These are phyloP conservation scores for Brassica carinata DNA, from an alignment of 345 rosid genomes.

Conservation along the genomic window DNA sequence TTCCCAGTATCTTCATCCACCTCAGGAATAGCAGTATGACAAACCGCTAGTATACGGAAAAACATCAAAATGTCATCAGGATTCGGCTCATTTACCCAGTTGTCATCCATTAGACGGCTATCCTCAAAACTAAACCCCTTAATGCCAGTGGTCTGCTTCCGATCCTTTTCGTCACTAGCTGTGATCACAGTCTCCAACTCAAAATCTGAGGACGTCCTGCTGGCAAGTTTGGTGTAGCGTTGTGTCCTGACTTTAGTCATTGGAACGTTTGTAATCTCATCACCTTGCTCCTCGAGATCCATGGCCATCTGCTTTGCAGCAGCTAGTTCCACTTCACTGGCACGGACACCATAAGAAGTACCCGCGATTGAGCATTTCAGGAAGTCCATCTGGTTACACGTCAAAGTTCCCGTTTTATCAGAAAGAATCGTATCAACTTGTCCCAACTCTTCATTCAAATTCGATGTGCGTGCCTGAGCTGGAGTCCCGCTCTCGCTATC, in stretches of 20 bases:
- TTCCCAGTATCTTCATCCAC: conserved; percentile 51
- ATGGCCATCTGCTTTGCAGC: conserved; percentile 57
- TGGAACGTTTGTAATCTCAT: conserved; percentile 11
- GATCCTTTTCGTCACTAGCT: conserved; percentile 50
- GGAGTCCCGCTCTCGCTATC: conserved; percentile 61
- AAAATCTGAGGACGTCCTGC: conserved; percentile 52
- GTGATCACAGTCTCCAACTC: conserved; percentile 80
- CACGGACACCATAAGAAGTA: conserved; percentile 55
- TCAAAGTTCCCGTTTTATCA: conserved; percentile 85
- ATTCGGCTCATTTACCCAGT: conserved; percentile 53
- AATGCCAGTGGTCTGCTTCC: conserved; percentile 17
- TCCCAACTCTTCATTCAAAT: conserved; percentile 77
- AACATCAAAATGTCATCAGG: conserved; percentile 56
- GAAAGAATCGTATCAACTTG: conserved; percentile 77
- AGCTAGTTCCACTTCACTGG: conserved; percentile 65
- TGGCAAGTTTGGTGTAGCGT: conserved; percentile 32
- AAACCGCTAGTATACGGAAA: conserved; percentile 64
- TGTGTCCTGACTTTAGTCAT: conserved; percentile 19
- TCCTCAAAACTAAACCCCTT: conserved; percentile 74
- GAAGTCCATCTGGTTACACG: conserved; percentile 81
- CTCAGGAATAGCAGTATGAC: conserved; percentile 71
- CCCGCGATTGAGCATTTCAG: conserved; percentile 82
- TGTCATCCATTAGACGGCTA: conserved; percentile 54
- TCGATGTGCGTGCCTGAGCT: conserved; percentile 70
- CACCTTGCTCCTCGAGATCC: conserved; percentile 46